Evolutionary conservation across 176 grass and related monocot species (phyloP), one percentile per base, ranked within the genome.

Genomic region (Poa annua): DNA sequence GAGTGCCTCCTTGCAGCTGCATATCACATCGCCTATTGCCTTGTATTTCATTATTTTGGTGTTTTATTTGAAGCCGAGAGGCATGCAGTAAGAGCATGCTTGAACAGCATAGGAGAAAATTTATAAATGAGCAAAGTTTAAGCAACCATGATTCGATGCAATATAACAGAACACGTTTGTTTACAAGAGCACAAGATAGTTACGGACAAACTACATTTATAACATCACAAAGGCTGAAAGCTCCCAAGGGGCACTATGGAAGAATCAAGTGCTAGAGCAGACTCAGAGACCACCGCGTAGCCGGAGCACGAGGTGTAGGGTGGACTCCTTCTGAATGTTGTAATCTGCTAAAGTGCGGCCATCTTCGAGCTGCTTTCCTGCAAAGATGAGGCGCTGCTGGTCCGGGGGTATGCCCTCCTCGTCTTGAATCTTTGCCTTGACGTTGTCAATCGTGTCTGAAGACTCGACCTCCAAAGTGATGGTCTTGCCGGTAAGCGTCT

Each of bases 321-420:
- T 95, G 0, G 92, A 94, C 61, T 94, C 92, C 89, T 94, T 94
- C 25, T 94, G 92, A 45, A 94, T 94, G 84, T 94, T 95, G 64
- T 92, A 92, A 33, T 95, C 90, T 0, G 93, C 93, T 0, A 95
- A 41, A 47, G 90, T 95, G 7, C 93, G 90, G 29, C 93, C 93
- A 7, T 95, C 93, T 87, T 95, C 93, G 0, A 95, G 89, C 56
- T 94, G 92, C 84, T 94, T 94, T 0, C 91, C 91, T 0, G 91
- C 91, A 0, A 93, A 93, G 44, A 93, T 93, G 4, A 93, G 78
- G 2, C 91, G 84, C 76, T 93, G 91, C 88, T 94, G 88, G 61
- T 94, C 91, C 4, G 88, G 91, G 0, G 88, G 91, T 12, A 94
- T 91, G 0, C 89, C 92, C 60, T 94, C 92, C 86, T 94, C 91